These are phyloP conservation scores for Carex arenaria DNA, from an alignment of 202 grass and related monocot genomes.

Conservation along the genomic window DNA sequence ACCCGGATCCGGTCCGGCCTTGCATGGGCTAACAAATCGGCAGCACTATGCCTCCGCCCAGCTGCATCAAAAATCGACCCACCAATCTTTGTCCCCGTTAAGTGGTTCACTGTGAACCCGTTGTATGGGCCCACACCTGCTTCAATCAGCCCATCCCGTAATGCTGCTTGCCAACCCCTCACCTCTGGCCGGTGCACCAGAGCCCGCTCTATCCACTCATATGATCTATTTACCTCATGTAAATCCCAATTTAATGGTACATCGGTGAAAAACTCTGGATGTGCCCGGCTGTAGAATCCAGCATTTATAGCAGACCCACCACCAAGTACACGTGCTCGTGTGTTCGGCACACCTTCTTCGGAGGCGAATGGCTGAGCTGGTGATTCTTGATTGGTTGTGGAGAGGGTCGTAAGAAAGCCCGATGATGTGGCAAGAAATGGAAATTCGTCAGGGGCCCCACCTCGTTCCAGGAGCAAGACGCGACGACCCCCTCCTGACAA, in stretches of 20 bases:
- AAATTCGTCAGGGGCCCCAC: constrained; percentile 61
- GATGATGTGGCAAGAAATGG: constrained; percentile 39
- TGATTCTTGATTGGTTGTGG: constrained; percentile 46
- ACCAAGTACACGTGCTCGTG: constrained; percentile 57
- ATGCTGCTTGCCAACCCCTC: constrained; percentile 53
- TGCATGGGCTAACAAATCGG: constrained; percentile 56
- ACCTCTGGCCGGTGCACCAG: constrained; percentile 53
- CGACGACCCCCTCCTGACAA: constrained; percentile 42
- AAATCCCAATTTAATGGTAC: constrained; percentile 58
- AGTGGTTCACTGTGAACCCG: constrained; percentile 65
- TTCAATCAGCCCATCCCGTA: constrained; percentile 61
- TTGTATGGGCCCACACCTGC: constrained; percentile 72
- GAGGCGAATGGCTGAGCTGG: constrained; percentile 63
- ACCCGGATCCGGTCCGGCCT: constrained; percentile 51
- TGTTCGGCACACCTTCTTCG: constrained; percentile 70
- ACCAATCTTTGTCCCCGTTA: constrained; percentile 64
- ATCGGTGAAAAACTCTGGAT: constrained; percentile 41
- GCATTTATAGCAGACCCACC: constrained; percentile 69
- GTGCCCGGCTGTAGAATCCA: constrained; percentile 80
- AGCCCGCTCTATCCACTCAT: constrained; percentile 67
- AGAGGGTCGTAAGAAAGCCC: constrained; percentile 62
- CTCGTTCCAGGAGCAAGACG: constrained; percentile 68
- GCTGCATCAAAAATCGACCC: constrained; percentile 68
- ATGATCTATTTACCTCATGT: constrained; percentile 58
- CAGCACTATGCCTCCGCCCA: constrained; percentile 60